phyloP scores from a whole-genome alignment of 106 monocot genomes.

The Dendrobium huoshanense region DNA sequence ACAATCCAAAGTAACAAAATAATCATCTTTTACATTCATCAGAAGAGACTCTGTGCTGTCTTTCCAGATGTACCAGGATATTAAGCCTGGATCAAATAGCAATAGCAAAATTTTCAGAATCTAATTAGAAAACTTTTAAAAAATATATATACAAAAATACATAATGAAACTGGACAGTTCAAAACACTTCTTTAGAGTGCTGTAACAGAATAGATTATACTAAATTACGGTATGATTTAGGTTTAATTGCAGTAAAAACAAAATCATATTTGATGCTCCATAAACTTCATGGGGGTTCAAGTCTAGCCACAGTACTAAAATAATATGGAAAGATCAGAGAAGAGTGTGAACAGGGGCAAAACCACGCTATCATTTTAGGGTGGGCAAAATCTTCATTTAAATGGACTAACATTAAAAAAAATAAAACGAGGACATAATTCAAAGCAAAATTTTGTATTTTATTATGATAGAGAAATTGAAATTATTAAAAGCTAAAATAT shows the following conservation, averaged over 20 bases:
- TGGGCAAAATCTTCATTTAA: too few relatives aligned
- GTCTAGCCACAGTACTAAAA: neutral
- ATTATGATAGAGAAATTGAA: too few relatives aligned
- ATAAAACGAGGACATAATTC: too few relatives aligned
- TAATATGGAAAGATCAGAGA: neutral
- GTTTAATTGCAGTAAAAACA: neutral
- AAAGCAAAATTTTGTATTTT: too few relatives aligned
- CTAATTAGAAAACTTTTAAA: neutral
- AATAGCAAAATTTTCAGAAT: neutral
- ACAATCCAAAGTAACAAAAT: slow-evolving; percentile 8
- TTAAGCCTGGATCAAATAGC: neutral
- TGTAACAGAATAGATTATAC: neutral
- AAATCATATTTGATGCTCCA: neutral
- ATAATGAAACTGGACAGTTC: neutral
- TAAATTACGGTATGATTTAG: too few relatives aligned
- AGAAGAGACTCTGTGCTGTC: slow-evolving; percentile 5
- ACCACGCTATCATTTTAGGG: too few relatives aligned
- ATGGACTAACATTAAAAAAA: too few relatives aligned
- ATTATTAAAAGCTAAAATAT: too few relatives aligned
- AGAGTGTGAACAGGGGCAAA: neutral
- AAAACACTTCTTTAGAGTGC: neutral
- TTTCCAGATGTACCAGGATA: slow-evolving; percentile 13
- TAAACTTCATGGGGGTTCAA: neutral
- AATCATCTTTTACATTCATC: slow-evolving; percentile 8
- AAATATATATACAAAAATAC: neutral